These are phyloP conservation scores for Boletus sensibilis DNA, from an alignment of 768 basidiomycete species.

Conservation along the genomic window DNA sequence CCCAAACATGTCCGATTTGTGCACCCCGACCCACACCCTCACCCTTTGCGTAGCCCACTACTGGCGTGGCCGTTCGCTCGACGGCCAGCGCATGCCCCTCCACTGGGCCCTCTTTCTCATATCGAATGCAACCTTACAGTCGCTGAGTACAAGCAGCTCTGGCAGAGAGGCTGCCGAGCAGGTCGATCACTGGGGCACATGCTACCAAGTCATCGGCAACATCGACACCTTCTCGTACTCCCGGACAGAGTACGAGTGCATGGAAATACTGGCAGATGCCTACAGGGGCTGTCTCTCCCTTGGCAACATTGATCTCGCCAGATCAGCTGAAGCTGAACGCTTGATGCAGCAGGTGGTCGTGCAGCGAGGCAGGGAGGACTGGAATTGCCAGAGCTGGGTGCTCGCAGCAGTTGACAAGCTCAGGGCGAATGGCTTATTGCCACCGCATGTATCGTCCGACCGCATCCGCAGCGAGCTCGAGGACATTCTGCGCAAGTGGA, in stretches of 20 bases:
- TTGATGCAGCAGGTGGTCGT: constrained; percentile 26
- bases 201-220: constrained; percentile 31
- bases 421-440: constrained; percentile 17
- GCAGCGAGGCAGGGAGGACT: constrained; percentile 29
- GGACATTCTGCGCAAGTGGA: constrained; percentile 26
- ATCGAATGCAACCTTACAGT: constrained; percentile 22
- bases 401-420: constrained; percentile 26
- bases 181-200: constrained; percentile 33
- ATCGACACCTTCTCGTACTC: constrained; percentile 30
- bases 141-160: constrained; percentile 20
- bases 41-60: constrained; percentile 32
- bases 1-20: constrained; percentile 18
- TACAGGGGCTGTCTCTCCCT: constrained; percentile 33
- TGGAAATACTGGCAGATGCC: constrained; percentile 31
- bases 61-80: constrained; percentile 23
- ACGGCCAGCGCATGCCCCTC: constrained; percentile 26
- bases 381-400: constrained; percentile 35
- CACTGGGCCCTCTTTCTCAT: constrained; percentile 33
- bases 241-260: constrained; percentile 26
- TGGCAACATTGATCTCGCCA: constrained; percentile 17
- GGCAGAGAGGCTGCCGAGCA: constrained; percentile 23
- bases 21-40: constrained; percentile 14
- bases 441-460: constrained; percentile 17
- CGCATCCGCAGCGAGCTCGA: constrained; percentile 24
- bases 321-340: constrained; percentile 11